These are phyloP conservation scores for Castanea crenata DNA, from an alignment of 306 rosid genomes.

Conservation along the genomic window DNA sequence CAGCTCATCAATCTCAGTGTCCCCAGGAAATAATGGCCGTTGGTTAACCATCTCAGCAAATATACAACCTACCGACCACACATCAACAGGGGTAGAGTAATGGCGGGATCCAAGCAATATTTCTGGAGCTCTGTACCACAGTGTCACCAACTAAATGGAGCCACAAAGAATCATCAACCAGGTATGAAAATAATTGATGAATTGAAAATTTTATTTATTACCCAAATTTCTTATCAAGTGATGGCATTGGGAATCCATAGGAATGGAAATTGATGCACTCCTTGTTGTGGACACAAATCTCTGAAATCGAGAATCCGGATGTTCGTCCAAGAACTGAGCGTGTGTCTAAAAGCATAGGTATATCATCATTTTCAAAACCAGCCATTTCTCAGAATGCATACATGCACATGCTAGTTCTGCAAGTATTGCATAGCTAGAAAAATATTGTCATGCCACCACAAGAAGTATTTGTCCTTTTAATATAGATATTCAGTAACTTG, in stretches of 20 bases:
- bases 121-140: slow-evolving; percentile 99
- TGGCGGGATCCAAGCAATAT: slow-evolving; percentile 98
- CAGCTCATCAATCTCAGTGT: slow-evolving; percentile 97
- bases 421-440: no score
- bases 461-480: no score
- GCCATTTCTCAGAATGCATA: slow-evolving; percentile 42
- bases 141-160: slow-evolving; percentile 80
- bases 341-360: slow-evolving; percentile 54
- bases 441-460: no score
- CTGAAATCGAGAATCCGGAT: slow-evolving; percentile 27
- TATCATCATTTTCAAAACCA: slow-evolving; percentile 47
- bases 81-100: slow-evolving; percentile 97
- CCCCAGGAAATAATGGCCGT: slow-evolving; percentile 94
- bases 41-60: slow-evolving; percentile 98
- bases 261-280: slow-evolving; percentile 67
- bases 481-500: no score
- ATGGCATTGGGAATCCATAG: slow-evolving; percentile 25
- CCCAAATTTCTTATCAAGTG: not conserved
- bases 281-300: slow-evolving; percentile 39
- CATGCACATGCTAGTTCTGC: not conserved
- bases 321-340: slow-evolving; percentile 33
- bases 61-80: slow-evolving; percentile 99
- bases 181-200: not conserved
- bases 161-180: slow-evolving; percentile 16
- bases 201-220: slow-evolving; percentile 1